A percentile compares a stretch with the other conserved stretches of the same genome.
Evolutionary conservation across 2,329 filamentous ascomycete genomes (phyloP).

Genomic region (Alternaria consortialis): DNA sequence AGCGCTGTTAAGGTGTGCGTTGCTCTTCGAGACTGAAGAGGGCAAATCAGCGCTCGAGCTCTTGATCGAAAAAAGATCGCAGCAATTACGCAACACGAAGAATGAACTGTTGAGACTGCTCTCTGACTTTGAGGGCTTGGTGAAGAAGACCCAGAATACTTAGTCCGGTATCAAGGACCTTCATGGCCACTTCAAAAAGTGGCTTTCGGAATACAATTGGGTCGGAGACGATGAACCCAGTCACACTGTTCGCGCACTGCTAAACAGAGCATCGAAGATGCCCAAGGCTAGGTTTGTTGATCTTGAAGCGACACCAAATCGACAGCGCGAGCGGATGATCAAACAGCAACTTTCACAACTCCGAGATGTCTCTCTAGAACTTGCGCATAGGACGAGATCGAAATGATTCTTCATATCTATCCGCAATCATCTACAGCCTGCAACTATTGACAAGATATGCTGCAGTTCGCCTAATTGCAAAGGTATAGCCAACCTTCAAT

Average conservation of each 20-base stretch:
- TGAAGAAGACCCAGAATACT: not conserved
- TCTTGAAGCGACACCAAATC: conserved; percentile 6
- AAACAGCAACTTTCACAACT: conserved; percentile 35
- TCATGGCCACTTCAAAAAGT: conserved; percentile 29
- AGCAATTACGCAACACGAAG: conserved; percentile 23
- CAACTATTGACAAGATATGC: not conserved
- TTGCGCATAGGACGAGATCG: conserved; percentile 29
- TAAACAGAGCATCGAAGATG: conserved; percentile 17
- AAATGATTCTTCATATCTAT: conserved; percentile 36
- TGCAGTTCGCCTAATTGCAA: conserved; percentile 34
- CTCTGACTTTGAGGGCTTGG: conserved; percentile 28
- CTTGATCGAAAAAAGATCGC: conserved; percentile 25
- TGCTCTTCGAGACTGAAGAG: conserved; percentile 26
- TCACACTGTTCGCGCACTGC: conserved; percentile 9
- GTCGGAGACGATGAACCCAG: conserved; percentile 36
- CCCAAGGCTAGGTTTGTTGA: conserved; percentile 15
- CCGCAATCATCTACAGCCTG: conserved; percentile 14
- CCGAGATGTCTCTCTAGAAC: conserved; percentile 29
- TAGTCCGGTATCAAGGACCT: conserved; percentile 19
- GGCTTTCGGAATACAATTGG: conserved; percentile 25
- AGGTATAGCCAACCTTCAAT: not conserved
- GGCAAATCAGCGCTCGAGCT: conserved; percentile 25
- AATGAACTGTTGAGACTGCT: conserved; percentile 25
- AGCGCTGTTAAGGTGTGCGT: conserved; percentile 60
- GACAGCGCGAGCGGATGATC: conserved; percentile 1